Percentiles rank a stretch among this genome's conserved stretches.
Conservation (phyloP, 2,329 filamentous ascomycete species). For the Alternaria triticimaculans region DNA sequence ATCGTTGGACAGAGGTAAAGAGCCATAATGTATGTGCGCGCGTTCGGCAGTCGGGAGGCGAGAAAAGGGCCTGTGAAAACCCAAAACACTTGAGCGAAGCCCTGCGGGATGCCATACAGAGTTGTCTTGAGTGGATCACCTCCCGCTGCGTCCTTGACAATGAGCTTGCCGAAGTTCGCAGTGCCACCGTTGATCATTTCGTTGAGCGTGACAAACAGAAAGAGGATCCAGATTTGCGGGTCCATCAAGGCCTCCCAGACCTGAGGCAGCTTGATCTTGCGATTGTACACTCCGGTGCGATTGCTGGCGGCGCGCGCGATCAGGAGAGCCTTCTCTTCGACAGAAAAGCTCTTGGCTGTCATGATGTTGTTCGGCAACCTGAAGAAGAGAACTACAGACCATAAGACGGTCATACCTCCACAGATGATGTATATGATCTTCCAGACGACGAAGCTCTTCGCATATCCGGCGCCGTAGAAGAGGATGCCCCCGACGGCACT, state of each 20-base stretch:
- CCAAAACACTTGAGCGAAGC: slow-evolving; percentile 61
- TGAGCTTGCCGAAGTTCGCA: slow-evolving; percentile 63
- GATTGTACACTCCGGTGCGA: slow-evolving; percentile 54
- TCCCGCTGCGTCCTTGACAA: slow-evolving; percentile 58
- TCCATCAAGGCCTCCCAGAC: slow-evolving; percentile 57
- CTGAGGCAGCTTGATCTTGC: slow-evolving; percentile 57
- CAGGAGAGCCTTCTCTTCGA: slow-evolving; percentile 54
- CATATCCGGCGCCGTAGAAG: slow-evolving; percentile 52
- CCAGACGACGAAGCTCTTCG: slow-evolving; percentile 53
- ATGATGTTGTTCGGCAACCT: slow-evolving; percentile 52
- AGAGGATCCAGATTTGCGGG: slow-evolving; percentile 55
- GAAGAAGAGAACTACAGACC: slow-evolving; percentile 53
- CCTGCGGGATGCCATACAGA: slow-evolving; percentile 62
- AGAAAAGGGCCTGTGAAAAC: slow-evolving; percentile 61
- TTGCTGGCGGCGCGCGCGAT: slow-evolving; percentile 49
- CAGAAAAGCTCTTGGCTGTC: slow-evolving; percentile 50
- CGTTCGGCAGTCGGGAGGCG: slow-evolving; percentile 59
- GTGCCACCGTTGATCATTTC: slow-evolving; percentile 62
- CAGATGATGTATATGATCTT: slow-evolving; percentile 55
- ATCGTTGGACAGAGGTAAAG: slow-evolving; percentile 61
- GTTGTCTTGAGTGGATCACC: slow-evolving; percentile 56
- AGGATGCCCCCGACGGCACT: slow-evolving; percentile 40
- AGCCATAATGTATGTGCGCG: slow-evolving; percentile 61
- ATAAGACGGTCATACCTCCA: slow-evolving; percentile 54
- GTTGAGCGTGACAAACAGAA: slow-evolving; percentile 58